Evolutionary conservation across 1,284 basidiomycete species (phyloP).

Genomic region (Anthracocystis setariae): DNA sequence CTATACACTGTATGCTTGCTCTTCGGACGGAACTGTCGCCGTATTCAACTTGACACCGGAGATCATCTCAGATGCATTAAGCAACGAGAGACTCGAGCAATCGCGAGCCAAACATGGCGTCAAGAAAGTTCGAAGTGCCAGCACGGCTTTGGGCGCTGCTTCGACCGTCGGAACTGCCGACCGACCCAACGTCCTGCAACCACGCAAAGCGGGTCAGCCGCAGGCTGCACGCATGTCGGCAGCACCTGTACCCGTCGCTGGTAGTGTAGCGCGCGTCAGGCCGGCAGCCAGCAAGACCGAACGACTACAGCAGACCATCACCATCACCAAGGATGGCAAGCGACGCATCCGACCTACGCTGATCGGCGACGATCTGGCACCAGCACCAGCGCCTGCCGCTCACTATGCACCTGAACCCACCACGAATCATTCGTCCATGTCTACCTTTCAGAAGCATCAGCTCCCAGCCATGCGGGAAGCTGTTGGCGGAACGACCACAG

Average conservation of each 20-base stretch:
- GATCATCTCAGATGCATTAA: constrained; percentile 85
- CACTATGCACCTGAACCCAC: constrained; percentile 20
- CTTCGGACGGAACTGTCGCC: constrained; percentile 91
- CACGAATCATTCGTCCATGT: constrained; percentile 3
- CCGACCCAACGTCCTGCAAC: constrained; percentile 60
- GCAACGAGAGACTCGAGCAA: constrained; percentile 72
- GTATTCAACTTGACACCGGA: constrained; percentile 82
- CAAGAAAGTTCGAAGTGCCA: constrained; percentile 25
- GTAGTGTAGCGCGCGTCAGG: constrained; percentile 18
- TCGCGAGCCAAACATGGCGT: constrained; percentile 54
- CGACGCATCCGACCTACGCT: constrained; percentile 75
- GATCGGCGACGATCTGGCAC: constrained; percentile 61
- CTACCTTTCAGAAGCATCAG: constrained; percentile 19
- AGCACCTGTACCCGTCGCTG: constrained; percentile 28
- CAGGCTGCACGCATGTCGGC: constrained; percentile 27
- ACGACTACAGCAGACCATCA: constrained; percentile 66
- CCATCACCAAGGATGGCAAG: constrained; percentile 71
- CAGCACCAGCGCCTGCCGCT: constrained; percentile 2
- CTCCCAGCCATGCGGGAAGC: constrained; percentile 42
- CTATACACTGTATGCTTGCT: constrained; percentile 89
- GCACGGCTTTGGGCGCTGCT: constrained; percentile 1
- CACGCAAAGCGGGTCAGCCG: constrained; percentile 55
- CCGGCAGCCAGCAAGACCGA: constrained; percentile 27
- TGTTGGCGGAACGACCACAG: constrained; percentile 38
- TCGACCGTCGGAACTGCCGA: constrained; percentile 17